Percentiles rank a stretch among this genome's conserved stretches.
Conservation (phyloP, 179 eudicot species). For the Corrigiola litoralis region DNA sequence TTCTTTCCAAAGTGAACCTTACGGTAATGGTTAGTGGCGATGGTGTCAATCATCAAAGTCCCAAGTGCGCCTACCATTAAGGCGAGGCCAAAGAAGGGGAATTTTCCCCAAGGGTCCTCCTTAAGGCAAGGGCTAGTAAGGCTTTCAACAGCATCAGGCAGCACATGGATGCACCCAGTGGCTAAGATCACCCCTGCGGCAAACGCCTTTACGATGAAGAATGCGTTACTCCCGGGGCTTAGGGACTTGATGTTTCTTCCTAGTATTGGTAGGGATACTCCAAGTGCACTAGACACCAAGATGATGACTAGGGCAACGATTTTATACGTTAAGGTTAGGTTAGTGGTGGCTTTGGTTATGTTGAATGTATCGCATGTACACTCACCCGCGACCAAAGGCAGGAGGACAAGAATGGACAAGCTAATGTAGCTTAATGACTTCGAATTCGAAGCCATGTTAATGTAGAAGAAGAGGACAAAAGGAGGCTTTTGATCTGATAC, state of each 20-base stretch:
- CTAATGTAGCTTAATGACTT: background rate
- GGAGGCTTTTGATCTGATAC: background rate
- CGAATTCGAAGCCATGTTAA: no score
- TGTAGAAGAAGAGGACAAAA: no score
- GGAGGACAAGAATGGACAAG: background rate
- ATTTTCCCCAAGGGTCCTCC: conserved; percentile 40
- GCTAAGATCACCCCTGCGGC: conserved; percentile 74
- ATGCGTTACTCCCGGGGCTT: conserved; percentile 44
- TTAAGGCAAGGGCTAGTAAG: conserved; percentile 49
- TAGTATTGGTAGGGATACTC: conserved; percentile 53
- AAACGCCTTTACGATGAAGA: conserved; percentile 64
- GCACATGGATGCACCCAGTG: conserved; percentile 59
- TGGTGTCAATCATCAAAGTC: conserved; percentile 57
- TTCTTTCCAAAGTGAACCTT: conserved; percentile 24
- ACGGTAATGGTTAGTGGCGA: conserved; percentile 47
- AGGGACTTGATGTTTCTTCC: conserved; percentile 23
- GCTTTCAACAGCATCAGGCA: conserved; percentile 52
- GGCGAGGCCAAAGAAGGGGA: conserved; percentile 55
- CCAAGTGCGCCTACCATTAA: conserved; percentile 59
- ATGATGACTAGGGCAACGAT: conserved; percentile 23
- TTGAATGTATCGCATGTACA: conserved; percentile 11
- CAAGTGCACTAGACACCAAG: conserved; percentile 45
- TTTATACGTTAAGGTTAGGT: background rate
- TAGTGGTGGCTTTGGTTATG: background rate
- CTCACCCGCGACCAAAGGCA: background rate